phyloP scores from a whole-genome alignment of 2,329 filamentous ascomycete species.

The Ophiostoma ulmi region DNA sequence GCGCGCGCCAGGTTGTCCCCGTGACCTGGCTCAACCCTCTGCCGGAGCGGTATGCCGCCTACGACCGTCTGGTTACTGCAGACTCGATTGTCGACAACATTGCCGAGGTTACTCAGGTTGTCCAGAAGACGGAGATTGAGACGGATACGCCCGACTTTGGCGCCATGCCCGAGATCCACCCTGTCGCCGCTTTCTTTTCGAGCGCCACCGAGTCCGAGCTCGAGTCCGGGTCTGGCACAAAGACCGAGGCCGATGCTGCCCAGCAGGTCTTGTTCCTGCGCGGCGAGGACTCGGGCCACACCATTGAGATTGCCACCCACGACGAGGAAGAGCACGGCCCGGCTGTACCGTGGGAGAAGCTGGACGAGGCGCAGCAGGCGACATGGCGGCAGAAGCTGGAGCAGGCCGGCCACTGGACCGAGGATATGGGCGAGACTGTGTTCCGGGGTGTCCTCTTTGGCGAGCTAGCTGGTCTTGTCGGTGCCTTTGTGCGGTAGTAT shows the following conservation, averaged over 20 bases:
- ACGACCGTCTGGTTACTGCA: conserved; percentile 17
- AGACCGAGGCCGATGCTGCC: neutral
- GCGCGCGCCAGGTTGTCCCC: conserved; percentile 53
- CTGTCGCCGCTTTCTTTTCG: conserved; percentile 26
- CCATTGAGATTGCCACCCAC: conserved; percentile 41
- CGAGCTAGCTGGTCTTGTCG: conserved; percentile 60
- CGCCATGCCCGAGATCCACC: conserved; percentile 24
- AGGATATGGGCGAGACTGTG: conserved; percentile 69
- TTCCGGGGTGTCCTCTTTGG: conserved; percentile 74
- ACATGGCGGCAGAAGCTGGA: conserved; percentile 65
- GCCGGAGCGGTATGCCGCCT: neutral
- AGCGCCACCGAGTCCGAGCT: neutral
- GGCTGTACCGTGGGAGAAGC: conserved; percentile 62
- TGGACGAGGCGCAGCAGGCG: conserved; percentile 56
- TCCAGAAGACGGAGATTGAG: neutral
- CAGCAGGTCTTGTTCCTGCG: conserved; percentile 24
- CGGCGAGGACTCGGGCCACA: conserved; percentile 28
- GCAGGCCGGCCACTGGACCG: conserved; percentile 72
- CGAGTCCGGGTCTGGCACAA: neutral
- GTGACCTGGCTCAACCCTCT: conserved; percentile 32
- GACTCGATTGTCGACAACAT: neutral
- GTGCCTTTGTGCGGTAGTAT: conserved; percentile 40
- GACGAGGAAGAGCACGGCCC: conserved; percentile 45
- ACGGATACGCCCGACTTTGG: conserved; percentile 16
- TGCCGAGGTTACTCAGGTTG: conserved; percentile 8